These are phyloP conservation scores for Boletus reticuloceps DNA, from an alignment of 768 basidiomycete genomes.

Conservation along the genomic window DNA sequence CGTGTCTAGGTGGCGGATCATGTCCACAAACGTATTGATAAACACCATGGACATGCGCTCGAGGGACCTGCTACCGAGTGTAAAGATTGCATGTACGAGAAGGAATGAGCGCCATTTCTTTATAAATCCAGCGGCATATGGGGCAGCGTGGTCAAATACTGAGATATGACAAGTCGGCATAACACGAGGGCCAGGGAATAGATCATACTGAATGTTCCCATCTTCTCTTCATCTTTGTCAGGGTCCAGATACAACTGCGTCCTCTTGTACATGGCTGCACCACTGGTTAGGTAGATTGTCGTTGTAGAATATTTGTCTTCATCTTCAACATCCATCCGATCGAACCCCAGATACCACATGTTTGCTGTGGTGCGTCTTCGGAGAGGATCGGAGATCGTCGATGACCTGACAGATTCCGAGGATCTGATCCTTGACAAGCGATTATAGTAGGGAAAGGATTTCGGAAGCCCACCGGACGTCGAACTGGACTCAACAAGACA, in stretches of 20 bases:
- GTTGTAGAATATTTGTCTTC: background rate
- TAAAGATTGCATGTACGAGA: conserved; percentile 9
- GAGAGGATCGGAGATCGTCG: background rate
- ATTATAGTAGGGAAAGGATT: conserved; percentile 12
- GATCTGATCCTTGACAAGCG: background rate
- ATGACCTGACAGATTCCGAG: no score
- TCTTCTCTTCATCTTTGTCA: conserved; percentile 5
- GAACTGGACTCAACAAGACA: conserved; percentile 14
- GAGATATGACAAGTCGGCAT: background rate
- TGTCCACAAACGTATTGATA: background rate
- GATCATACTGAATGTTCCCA: conserved; percentile 8
- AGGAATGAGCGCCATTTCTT: conserved; percentile 13
- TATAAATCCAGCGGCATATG: conserved; percentile 2
- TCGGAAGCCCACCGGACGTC: conserved; percentile 15
- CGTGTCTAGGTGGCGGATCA: background rate
- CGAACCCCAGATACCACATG: background rate
- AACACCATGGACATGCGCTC: background rate
- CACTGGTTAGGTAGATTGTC: background rate
- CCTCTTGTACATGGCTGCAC: background rate
- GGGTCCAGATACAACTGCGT: background rate
- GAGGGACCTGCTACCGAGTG: conserved; percentile 1
- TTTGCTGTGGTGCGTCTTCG: conserved; percentile 4
- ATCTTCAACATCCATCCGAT: background rate
- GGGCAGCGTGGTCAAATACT: conserved; percentile 9
- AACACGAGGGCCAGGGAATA: no score